Evolutionary conservation across 768 basidiomycete species (phyloP).

Genomic region (Hysterangium stoloniferum): DNA sequence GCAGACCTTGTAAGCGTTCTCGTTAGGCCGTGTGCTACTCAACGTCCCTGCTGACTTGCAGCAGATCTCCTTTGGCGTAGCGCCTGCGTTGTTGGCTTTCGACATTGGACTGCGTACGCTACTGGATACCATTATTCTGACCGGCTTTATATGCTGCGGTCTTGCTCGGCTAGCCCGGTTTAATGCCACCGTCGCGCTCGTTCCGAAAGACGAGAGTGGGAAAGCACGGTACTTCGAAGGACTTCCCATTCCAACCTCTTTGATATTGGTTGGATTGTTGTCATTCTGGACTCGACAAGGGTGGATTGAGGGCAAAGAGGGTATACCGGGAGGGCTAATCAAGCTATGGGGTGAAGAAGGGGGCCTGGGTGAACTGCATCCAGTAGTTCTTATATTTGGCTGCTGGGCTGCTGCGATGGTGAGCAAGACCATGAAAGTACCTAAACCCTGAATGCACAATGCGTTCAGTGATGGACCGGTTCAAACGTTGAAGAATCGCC

Average conservation of each 20-base stretch:
- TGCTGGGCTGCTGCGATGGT: conserved; percentile 96
- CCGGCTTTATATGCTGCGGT: conserved; percentile 91
- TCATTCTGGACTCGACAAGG: conserved; percentile 79
- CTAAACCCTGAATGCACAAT: conserved; percentile 47
- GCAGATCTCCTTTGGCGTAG: conserved; percentile 96
- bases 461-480: no score
- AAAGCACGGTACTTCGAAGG: conserved; percentile 97
- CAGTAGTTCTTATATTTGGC: conserved; percentile 67
- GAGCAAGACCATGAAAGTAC: conserved; percentile 89
- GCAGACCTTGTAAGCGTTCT: conserved; percentile 74
- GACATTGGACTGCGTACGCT: conserved; percentile 85
- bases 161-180: conserved; percentile 95
- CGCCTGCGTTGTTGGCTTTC: conserved; percentile 90
- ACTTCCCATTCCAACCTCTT: conserved; percentile 88
- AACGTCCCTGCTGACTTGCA: conserved; percentile 4
- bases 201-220: conserved; percentile 80
- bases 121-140: conserved; percentile 80
- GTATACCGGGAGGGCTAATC: conserved; percentile 67
- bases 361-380: conserved; percentile 79
- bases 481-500: no score
- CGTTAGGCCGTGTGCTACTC: conserved; percentile 8
- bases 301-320: conserved; percentile 73
- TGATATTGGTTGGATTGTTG: conserved; percentile 70
- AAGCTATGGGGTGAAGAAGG: conserved; percentile 66
- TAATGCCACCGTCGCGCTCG: conserved; percentile 93